Base-by-base conservation (phyloP, 331 rosid genomes). In the Quercus phellos region DNA sequence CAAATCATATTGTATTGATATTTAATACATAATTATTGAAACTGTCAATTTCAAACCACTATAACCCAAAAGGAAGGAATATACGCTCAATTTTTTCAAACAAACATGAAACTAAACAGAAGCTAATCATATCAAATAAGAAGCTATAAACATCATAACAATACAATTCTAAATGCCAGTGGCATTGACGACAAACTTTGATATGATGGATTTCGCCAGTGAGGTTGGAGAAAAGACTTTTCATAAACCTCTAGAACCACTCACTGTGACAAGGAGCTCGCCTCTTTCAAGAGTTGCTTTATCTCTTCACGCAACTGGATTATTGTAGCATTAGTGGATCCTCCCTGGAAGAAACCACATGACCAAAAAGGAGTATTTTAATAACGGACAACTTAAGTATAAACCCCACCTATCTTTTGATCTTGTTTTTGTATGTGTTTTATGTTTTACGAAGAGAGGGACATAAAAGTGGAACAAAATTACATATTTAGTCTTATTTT, bases 201-300 rank as follows among this genome's bases (percentile, higher is more conserved):
- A 29, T 5, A 12, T 29, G 21, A 61, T 29, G 38, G 70, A 64
- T 64, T 27, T 32, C 4, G 50, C 1, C 0, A 22, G 51, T 0
- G 22, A 66, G 26, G 7, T 3, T 42, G 42, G 26, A 46, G 29
- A 61, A 38, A 69, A 68, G 74, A 77, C 30, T 61, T 32, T 46
- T 35, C 55, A 70, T 70, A 82, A 71, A 75, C 72, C 68, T 59
- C 26, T 22, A 5, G 32, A 55, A 72, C 63, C 14, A 84, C 98
- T 86, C 82, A 92, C 97, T 90, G 93, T 3, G 99, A 90, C 82
- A 89, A 72, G 53, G 90, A 51, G 91, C 84, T 89, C 10, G 94
- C 99, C 81, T 92, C 98, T 77, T 80, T 92, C 82, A 90, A 71
- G 67, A 92, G 92, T 73, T 87, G 83, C 74, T 84, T 89, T 75